phyloP scores from a whole-genome alignment of 2,329 filamentous ascomycete genomes.

The Arthroderma uncinatum region DNA sequence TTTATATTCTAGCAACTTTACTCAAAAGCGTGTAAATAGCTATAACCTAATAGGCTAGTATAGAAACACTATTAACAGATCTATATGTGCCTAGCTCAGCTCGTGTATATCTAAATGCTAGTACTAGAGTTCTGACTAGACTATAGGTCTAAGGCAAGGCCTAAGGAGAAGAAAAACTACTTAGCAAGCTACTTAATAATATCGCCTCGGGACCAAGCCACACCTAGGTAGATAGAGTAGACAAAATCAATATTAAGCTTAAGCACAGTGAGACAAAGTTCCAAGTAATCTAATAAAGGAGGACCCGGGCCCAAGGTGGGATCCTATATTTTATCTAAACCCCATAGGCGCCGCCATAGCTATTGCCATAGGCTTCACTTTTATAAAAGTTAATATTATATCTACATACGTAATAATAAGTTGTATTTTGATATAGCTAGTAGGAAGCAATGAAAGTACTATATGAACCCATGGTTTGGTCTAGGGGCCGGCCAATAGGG shows the following conservation, averaged over 20 bases:
- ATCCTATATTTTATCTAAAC: not conserved
- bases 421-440: not conserved
- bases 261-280: slow-evolving; percentile 61
- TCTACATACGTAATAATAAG: not conserved
- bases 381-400: not conserved
- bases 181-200: slow-evolving; percentile 62
- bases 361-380: not conserved
- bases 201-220: slow-evolving; percentile 62
- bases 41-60: slow-evolving; percentile 41
- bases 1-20: slow-evolving; percentile 28
- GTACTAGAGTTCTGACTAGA: not conserved
- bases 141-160: slow-evolving; percentile 76
- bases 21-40: slow-evolving; percentile 33
- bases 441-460: not conserved
- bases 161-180: slow-evolving; percentile 56
- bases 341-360: not conserved
- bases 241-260: slow-evolving; percentile 54
- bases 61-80: slow-evolving; percentile 37
- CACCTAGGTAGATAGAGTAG: slow-evolving; percentile 62
- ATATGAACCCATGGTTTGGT: not conserved
- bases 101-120: not conserved
- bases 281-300: slow-evolving; percentile 30
- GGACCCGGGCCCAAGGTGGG: not conserved
- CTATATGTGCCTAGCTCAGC: slow-evolving; percentile 25
- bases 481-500: not conserved